These are phyloP conservation scores for Baorangia bicolor DNA, from an alignment of 768 basidiomycete genomes.

Conservation along the genomic window DNA sequence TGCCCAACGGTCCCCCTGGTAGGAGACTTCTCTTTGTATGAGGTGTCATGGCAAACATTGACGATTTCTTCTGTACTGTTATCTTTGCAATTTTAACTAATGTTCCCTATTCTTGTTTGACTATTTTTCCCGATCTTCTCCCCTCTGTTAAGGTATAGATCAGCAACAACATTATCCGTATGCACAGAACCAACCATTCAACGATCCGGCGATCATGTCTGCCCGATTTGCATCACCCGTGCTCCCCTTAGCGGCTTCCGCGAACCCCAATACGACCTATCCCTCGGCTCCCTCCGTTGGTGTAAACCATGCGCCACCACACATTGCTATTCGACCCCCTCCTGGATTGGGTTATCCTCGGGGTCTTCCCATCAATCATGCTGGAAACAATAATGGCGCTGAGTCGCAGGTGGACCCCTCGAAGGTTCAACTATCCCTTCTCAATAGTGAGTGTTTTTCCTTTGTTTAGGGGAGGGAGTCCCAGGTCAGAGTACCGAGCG, in stretches of 20 bases:
- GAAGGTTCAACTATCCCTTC: conserved; percentile 19
- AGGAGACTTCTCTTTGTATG: conserved; percentile 46
- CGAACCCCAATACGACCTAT: conserved; percentile 13
- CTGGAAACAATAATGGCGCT: conserved; percentile 14
- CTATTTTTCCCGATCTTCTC: conserved; percentile 14
- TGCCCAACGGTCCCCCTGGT: conserved; percentile 42
- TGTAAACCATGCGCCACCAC: conserved; percentile 11
- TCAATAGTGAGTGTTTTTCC: conserved; percentile 67
- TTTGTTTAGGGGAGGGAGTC: conserved; percentile 71
- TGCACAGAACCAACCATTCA: conserved; percentile 49
- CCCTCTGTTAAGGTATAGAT: conserved; percentile 32
- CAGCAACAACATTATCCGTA: conserved; percentile 36
- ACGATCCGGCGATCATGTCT: conserved; percentile 80
- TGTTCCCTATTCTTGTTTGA: conserved; percentile 8
- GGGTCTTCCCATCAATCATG: conserved; percentile 27
- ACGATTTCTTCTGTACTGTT: conserved; percentile 30
- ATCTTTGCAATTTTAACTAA: conserved; percentile 24
- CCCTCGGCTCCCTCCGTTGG: conserved; percentile 11
- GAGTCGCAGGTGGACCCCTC: conserved; percentile 28
- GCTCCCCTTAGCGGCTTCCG: conserved; percentile 18
- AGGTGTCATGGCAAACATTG: conserved; percentile 33
- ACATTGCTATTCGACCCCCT: conserved; percentile 55
- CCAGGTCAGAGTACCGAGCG: conserved; percentile 81
- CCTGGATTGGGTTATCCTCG: conserved; percentile 59
- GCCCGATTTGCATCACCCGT: conserved; percentile 55